These are phyloP conservation scores for Physcia stellaris DNA, from an alignment of 495 filamentous ascomycete species.

Conservation along the genomic window DNA sequence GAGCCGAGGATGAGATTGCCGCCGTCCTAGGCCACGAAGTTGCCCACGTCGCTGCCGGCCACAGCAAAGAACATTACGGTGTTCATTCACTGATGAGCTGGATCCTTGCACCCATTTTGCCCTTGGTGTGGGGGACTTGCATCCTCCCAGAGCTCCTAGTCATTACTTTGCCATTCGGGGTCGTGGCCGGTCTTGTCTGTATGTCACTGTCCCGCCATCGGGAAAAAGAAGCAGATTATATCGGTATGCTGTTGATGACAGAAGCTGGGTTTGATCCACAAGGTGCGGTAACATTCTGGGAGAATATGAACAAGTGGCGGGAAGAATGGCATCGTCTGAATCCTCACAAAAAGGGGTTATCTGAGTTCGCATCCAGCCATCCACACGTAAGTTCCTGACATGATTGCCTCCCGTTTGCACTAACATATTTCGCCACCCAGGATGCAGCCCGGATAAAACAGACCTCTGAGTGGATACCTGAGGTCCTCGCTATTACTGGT, in stretches of 20 bases:
- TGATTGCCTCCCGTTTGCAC: no score
- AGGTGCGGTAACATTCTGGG: background rate
- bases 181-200: background rate
- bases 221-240: constrained; percentile 1
- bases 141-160: background rate
- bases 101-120: background rate
- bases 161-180: background rate
- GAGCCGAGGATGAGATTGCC: constrained; percentile 1
- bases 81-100: background rate
- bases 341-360: background rate
- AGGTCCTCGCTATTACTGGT: no score
- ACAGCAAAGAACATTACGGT: background rate
- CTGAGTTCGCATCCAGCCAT: background rate
- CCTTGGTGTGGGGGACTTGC: background rate
- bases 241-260: constrained; percentile 1
- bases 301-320: background rate
- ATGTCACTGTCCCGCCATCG: background rate
- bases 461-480: no score
- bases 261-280: constrained; percentile 1
- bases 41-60: background rate
- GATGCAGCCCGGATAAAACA: no score
- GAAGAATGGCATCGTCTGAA: background rate
- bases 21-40: background rate
- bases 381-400: background rate
- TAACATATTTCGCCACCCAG: no score